phyloP scores from a whole-genome alignment of 2,329 filamentous ascomycete species.

The Penicillium sp. region DNA sequence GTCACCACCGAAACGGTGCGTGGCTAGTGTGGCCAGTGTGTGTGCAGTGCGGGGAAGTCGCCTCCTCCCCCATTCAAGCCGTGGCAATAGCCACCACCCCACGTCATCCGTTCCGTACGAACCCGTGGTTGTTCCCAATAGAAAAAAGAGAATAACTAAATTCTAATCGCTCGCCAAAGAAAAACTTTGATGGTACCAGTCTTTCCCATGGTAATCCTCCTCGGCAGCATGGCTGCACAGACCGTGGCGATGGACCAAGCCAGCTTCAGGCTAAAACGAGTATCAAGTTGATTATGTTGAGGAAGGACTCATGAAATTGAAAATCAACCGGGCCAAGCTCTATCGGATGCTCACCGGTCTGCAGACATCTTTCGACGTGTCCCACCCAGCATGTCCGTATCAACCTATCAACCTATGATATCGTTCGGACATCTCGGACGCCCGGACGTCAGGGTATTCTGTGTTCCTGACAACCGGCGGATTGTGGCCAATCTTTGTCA shows the following conservation, averaged over 20 bases:
- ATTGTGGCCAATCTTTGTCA: neutral
- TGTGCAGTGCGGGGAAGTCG: neutral
- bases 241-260: neutral
- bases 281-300: no score
- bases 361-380: no score
- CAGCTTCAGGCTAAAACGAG: neutral
- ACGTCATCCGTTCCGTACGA: neutral
- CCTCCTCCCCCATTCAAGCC: neutral
- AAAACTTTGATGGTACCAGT: conserved; percentile 1
- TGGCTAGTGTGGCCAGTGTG: neutral
- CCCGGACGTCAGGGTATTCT: no score
- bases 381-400: no score
- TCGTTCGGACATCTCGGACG: no score
- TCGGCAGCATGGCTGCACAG: conserved; percentile 4
- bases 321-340: no score
- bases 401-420: no score
- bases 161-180: neutral
- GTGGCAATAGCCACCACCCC: conserved; percentile 11
- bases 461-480: neutral
- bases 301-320: no score
- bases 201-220: conserved; percentile 5
- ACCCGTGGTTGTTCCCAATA: neutral
- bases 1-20: neutral
- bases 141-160: no score
- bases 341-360: no score